These are phyloP conservation scores for Peronospora tabacina DNA, from an alignment of 352 stramenopile species.

Conservation along the genomic window DNA sequence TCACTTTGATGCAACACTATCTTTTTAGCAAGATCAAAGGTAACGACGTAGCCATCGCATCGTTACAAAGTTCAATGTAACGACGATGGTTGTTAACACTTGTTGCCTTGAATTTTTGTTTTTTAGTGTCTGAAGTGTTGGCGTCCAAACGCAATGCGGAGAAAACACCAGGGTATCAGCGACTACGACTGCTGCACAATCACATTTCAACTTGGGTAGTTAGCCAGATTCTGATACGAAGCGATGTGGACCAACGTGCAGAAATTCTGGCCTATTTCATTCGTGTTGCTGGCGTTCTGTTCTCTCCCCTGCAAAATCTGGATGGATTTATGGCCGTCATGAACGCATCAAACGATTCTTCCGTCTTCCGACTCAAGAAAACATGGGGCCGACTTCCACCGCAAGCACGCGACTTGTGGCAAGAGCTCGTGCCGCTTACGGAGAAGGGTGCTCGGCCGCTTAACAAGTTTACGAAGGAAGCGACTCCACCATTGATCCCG, in stretches of 20 bases:
- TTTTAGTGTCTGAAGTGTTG: conserved; percentile 67
- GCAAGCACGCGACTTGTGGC: conserved; percentile 69
- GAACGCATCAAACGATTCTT: conserved; percentile 85
- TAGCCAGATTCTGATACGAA: conserved; percentile 63
- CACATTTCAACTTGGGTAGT: conserved; percentile 84
- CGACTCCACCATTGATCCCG: conserved; percentile 56
- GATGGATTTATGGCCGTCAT: conserved; percentile 88
- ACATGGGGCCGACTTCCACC: conserved; percentile 68
- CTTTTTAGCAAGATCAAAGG: conserved; percentile 85
- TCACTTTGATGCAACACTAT: conserved; percentile 83
- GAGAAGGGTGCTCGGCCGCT: conserved; percentile 72
- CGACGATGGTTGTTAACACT: conserved; percentile 1
- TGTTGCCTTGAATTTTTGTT: neutral
- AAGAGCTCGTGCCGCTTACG: conserved; percentile 74
- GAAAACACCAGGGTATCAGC: conserved; percentile 78
- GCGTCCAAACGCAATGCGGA: conserved; percentile 64
- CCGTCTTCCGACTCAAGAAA: conserved; percentile 81
- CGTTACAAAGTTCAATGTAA: neutral
- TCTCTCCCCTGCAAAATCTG: conserved; percentile 77
- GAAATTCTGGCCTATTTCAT: conserved; percentile 82
- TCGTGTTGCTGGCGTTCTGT: conserved; percentile 63
- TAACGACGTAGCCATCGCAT: conserved; percentile 6
- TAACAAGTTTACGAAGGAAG: conserved; percentile 77
- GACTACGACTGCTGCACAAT: conserved; percentile 76
- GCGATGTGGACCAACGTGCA: conserved; percentile 73